phyloP scores from a whole-genome alignment of 2,329 filamentous ascomycete species.

The Xylariaceae sp. region DNA sequence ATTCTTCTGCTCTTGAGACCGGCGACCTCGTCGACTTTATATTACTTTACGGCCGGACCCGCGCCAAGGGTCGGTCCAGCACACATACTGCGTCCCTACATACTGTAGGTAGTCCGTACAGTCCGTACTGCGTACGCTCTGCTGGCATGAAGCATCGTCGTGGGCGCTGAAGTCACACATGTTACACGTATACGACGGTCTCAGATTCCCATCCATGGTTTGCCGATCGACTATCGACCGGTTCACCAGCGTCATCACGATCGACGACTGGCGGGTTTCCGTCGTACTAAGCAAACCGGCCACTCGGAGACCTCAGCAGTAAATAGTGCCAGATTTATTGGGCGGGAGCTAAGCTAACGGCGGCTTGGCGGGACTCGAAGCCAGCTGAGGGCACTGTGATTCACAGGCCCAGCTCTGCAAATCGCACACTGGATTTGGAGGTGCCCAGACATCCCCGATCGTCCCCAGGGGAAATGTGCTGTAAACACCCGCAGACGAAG shows the following conservation, averaged over 20 bases:
- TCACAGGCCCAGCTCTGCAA: neutral
- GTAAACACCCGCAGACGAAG: too few species aligned
- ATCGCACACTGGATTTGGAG: neutral
- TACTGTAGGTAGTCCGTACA: too few species aligned
- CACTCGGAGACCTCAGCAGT: too few species aligned
- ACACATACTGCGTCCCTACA: neutral
- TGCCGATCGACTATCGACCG: neutral
- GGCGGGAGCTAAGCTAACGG: neutral
- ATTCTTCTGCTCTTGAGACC: neutral
- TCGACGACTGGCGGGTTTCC: neutral
- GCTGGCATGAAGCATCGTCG: neutral
- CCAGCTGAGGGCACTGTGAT: neutral
- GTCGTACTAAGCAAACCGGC: too few species aligned
- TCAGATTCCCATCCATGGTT: neutral
- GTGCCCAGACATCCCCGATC: neutral
- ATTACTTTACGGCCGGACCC: neutral
- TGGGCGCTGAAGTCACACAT: neutral
- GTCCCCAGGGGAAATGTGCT: neutral
- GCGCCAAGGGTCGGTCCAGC: too few species aligned
- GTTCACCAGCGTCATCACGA: neutral
- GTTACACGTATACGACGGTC: neutral
- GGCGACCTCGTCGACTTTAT: neutral
- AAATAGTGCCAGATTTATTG: neutral
- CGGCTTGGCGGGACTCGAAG: neutral
- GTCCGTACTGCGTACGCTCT: too few species aligned